Conservation (phyloP, 495 filamentous ascomycete genomes). For the Hyaloscypha variabilis region DNA sequence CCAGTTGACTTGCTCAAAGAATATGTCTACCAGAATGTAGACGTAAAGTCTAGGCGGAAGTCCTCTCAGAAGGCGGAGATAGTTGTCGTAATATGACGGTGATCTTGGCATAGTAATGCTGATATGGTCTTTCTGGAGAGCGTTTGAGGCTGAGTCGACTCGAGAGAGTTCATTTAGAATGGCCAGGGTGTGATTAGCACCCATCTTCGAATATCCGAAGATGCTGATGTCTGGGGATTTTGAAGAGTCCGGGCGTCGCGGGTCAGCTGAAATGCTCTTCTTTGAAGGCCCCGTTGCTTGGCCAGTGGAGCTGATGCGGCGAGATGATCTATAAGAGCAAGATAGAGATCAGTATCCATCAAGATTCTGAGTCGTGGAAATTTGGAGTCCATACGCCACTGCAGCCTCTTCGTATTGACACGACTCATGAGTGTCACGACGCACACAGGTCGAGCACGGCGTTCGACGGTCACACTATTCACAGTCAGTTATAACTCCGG, state of each 20-base stretch:
- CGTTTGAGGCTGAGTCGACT: neutral
- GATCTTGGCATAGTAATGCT: neutral
- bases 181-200: neutral
- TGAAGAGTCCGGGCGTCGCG: neutral
- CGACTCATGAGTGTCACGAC: neutral
- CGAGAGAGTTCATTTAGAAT: neutral
- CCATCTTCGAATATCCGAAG: constrained; percentile 1
- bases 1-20: neutral
- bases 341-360: neutral
- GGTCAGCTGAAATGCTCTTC: neutral
- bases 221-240: neutral
- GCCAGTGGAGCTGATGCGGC: neutral
- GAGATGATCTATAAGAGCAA: neutral
- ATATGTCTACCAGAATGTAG: neutral
- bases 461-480: neutral
- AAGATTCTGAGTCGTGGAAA: neutral
- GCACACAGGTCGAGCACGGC: neutral
- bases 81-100: neutral
- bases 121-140: neutral
- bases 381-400: neutral
- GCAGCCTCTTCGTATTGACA: neutral
- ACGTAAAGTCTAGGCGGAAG: neutral
- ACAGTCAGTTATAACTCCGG: neutral
- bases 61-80: neutral
- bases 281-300: neutral